Percentiles rank a stretch among this genome's conserved stretches.
Evolutionary conservation across 164 flowering plant species (phyloP).

Genomic region (Amborella trichopoda): DNA sequence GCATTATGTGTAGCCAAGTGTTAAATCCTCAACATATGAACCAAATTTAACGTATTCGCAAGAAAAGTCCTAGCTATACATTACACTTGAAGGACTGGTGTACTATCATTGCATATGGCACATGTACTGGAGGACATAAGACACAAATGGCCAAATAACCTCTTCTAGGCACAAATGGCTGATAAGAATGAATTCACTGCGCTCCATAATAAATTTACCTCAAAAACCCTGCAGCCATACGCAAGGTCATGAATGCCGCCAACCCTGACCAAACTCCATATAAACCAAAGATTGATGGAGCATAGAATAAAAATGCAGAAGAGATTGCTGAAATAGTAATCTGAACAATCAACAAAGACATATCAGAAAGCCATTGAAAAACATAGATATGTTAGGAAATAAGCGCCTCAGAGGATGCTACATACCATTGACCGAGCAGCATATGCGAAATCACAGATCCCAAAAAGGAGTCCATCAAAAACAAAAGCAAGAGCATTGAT

Average conservation of each 20-base stretch:
- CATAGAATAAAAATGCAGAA: conserved; percentile 61
- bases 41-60: no score
- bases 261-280: conserved; percentile 87
- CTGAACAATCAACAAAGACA: conserved; percentile 13
- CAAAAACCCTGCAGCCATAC: conserved; percentile 54
- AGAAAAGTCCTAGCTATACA: no score
- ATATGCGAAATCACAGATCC: conserved; percentile 84
- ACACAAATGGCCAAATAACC: no score
- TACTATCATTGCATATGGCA: no score
- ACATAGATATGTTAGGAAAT: background rate
- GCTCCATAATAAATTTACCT: no score
- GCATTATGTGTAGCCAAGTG: no score
- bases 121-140: no score
- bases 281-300: conserved; percentile 53
- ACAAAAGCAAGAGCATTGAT: conserved; percentile 78
- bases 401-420: background rate
- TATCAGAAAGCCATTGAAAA: background rate
- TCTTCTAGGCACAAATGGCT: no score
- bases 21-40: no score
- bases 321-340: conserved; percentile 71
- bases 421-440: conserved; percentile 77
- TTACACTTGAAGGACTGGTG: no score
- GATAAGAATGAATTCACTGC: no score
- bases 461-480: conserved; percentile 90
- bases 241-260: conserved; percentile 76